Conservation (phyloP, 768 basidiomycete genomes). For the Rhizopogon salebrosus region DNA sequence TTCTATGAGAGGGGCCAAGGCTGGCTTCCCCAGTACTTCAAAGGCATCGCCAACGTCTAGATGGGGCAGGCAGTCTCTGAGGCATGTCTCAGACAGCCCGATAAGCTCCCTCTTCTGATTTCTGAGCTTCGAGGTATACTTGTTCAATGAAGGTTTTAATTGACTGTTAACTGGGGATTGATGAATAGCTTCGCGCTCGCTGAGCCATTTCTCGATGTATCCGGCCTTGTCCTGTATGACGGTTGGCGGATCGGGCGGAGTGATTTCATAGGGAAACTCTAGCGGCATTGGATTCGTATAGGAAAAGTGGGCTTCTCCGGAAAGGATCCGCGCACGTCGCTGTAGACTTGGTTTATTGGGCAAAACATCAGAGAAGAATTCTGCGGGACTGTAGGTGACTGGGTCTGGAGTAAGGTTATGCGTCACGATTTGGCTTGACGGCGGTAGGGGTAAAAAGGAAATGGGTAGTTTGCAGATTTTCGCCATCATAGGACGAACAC, state of each 20-base stretch:
- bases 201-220: conserved; percentile 76
- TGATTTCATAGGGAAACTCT: conserved; percentile 77
- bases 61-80: conserved; percentile 76
- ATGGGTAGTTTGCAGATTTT: conserved; percentile 29
- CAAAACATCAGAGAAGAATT: conserved; percentile 48
- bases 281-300: conserved; percentile 79
- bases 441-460: conserved; percentile 44
- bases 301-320: conserved; percentile 63
- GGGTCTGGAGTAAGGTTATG: conserved; percentile 59
- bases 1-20: conserved; percentile 32
- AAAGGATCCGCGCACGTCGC: conserved; percentile 60
- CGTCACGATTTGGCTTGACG: conserved; percentile 33
- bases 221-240: conserved; percentile 46
- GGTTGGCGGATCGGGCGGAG: conserved; percentile 45
- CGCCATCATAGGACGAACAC: conserved; percentile 14
- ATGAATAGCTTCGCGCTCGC: conserved; percentile 54
- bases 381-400: conserved; percentile 43
- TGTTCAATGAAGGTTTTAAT: conserved; percentile 31
- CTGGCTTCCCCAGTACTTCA: conserved; percentile 54
- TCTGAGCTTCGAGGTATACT: conserved; percentile 44
- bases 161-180: conserved; percentile 4
- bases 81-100: conserved; percentile 61
- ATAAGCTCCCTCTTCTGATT: conserved; percentile 58
- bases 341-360: conserved; percentile 55
- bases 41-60: conserved; percentile 87